Evolutionary conservation across 1,284 basidiomycete species (phyloP).

Genomic region (Hemileia vastatrix): DNA sequence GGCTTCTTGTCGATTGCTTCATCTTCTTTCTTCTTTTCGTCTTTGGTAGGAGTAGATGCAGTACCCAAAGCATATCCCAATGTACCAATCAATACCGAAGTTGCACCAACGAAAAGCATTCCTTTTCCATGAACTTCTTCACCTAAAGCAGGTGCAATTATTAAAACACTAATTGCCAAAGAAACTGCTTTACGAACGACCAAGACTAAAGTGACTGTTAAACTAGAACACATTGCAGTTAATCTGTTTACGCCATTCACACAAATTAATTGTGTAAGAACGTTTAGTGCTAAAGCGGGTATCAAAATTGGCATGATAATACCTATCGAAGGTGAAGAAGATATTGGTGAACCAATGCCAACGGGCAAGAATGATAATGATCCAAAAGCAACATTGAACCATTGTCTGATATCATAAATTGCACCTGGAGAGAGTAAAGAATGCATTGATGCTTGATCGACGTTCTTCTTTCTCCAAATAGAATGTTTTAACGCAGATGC

Average conservation of each 20-base stretch:
- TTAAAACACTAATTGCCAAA: slow-evolving; percentile 62
- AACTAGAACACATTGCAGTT: slow-evolving; percentile 52
- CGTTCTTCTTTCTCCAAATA: too few species aligned
- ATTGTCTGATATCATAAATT: slow-evolving; percentile 36
- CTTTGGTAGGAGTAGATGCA: too few species aligned
- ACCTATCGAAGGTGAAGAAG: slow-evolving; percentile 11
- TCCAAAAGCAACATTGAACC: slow-evolving; percentile 38
- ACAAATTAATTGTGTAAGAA: slow-evolving; percentile 75
- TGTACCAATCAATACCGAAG: slow-evolving; percentile 61
- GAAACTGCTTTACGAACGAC: slow-evolving; percentile 82
- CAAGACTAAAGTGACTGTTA: slow-evolving; percentile 77
- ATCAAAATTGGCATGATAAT: slow-evolving; percentile 56
- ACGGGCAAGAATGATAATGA: slow-evolving; percentile 30
- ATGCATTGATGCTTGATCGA: too few species aligned
- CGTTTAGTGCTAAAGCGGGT: slow-evolving; percentile 62
- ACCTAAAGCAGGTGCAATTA: too few species aligned
- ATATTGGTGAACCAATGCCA: too few species aligned
- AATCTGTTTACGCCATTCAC: slow-evolving; percentile 82
- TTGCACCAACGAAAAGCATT: slow-evolving; percentile 50
- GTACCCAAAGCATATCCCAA: slow-evolving; percentile 61
- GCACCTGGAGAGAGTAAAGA: slow-evolving; percentile 52
- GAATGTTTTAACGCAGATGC: too few species aligned
- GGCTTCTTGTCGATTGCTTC: too few species aligned
- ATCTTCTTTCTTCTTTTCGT: too few species aligned
- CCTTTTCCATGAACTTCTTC: slow-evolving; percentile 39